These are phyloP conservation scores for Stemphylium beticola DNA, from an alignment of 2,329 filamentous ascomycete genomes.

Conservation along the genomic window DNA sequence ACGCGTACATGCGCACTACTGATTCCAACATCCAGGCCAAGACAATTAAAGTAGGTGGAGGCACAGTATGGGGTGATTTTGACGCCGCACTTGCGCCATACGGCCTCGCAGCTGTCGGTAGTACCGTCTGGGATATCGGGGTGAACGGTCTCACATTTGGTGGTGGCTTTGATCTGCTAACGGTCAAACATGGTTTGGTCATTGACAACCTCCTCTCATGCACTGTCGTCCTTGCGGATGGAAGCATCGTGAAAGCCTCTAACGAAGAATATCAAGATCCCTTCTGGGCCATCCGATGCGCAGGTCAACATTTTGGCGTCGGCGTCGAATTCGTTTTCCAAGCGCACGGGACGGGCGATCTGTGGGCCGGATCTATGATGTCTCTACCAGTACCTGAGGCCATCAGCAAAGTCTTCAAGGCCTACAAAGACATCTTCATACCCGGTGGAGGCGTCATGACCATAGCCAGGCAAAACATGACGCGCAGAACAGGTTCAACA, in stretches of 20 bases:
- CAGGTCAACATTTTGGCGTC: constrained; percentile 65
- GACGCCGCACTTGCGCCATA: constrained; percentile 10
- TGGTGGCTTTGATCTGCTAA: constrained; percentile 62
- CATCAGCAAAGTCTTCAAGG: constrained; percentile 5
- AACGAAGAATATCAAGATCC: constrained; percentile 51
- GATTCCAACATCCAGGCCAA: constrained; percentile 4
- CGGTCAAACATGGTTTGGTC: constrained; percentile 60
- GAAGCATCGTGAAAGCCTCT: constrained; percentile 48
- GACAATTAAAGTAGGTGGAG: constrained; percentile 12
- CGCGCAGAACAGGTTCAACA: constrained; percentile 10
- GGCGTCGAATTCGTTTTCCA: constrained; percentile 53
- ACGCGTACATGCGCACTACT: constrained; percentile 11
- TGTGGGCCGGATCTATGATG: constrained; percentile 20
- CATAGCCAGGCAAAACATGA: constrained; percentile 16
- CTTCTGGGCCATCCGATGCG: constrained; percentile 63
- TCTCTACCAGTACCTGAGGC: constrained; percentile 7
- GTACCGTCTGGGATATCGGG: constrained; percentile 35
- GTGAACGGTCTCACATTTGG: constrained; percentile 59
- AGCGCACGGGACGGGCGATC: constrained; percentile 34
- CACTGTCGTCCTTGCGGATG: constrained; percentile 59
- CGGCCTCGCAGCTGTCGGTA: constrained; percentile 12
- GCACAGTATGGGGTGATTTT: constrained; percentile 13
- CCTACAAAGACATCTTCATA: constrained; percentile 9
- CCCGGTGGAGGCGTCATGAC: constrained; percentile 2
- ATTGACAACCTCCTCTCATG: constrained; percentile 60